Conservation (phyloP, 2,329 filamentous ascomycete genomes). For the Fusarium sp. region DNA sequence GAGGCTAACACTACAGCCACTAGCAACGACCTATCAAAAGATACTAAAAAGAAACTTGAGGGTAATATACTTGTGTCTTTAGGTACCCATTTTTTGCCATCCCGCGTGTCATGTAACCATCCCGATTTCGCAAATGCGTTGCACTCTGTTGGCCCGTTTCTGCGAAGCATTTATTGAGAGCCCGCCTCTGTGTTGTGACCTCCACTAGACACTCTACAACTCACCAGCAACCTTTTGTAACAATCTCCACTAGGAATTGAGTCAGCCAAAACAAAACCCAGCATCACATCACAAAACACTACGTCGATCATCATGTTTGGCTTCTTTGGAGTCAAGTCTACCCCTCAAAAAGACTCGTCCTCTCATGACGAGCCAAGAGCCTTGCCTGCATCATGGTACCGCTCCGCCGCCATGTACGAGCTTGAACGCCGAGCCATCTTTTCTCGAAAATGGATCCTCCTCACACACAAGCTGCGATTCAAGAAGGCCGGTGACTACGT, state of each 20-base stretch:
- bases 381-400: background rate
- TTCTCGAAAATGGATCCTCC: background rate
- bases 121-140: background rate
- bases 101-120: background rate
- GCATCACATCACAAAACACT: background rate
- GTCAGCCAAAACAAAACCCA: background rate
- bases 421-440: constrained; percentile 3
- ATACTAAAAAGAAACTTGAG: background rate
- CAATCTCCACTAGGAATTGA: background rate
- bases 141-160: background rate
- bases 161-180: background rate
- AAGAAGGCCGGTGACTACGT: background rate
- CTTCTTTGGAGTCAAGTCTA: constrained; percentile 1
- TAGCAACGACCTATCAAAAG: background rate
- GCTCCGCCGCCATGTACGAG: background rate
- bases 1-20: background rate
- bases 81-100: background rate
- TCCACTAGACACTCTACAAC: background rate
- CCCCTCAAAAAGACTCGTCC: background rate
- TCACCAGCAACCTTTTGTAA: background rate
- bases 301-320: background rate
- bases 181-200: background rate
- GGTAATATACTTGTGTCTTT: background rate
- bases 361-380: background rate
- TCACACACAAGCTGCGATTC: background rate